phyloP scores from a whole-genome alignment of 1,284 basidiomycete species.

The Boletus albobrunnescens region DNA sequence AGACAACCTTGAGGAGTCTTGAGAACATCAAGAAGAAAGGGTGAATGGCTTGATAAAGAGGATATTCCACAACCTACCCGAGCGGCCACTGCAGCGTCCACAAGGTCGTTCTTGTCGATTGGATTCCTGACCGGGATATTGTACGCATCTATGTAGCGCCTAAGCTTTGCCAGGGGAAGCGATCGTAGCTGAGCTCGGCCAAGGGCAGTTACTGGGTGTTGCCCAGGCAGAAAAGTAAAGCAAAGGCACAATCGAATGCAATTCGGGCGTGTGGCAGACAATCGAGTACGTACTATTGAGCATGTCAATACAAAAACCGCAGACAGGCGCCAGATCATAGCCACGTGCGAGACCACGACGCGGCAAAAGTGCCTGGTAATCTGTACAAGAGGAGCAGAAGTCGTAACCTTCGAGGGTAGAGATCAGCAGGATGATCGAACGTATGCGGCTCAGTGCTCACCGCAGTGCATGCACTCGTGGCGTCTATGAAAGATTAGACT shows the following conservation, averaged over 20 bases:
- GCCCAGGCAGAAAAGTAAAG: not conserved
- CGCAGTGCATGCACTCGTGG: constrained; percentile 71
- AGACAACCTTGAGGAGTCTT: constrained; percentile 26
- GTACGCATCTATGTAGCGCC: constrained; percentile 66
- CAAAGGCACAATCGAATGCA: not conserved
- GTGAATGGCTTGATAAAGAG: constrained; percentile 1
- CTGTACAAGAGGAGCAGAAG: constrained; percentile 68
- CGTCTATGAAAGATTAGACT: constrained; percentile 60
- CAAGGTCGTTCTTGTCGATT: constrained; percentile 73
- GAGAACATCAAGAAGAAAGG: constrained; percentile 35
- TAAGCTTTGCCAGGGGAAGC: constrained; percentile 55
- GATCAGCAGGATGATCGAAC: not conserved
- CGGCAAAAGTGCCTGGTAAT: constrained; percentile 73
- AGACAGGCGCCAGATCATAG: constrained; percentile 61
- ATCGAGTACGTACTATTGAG: constrained; percentile 51
- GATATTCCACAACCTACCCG: constrained; percentile 39
- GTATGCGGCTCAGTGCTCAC: constrained; percentile 39
- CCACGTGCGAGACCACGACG: constrained; percentile 47
- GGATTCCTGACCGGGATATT: constrained; percentile 58
- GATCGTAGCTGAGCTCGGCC: constrained; percentile 52
- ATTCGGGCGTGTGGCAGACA: not conserved
- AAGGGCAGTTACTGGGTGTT: constrained; percentile 58
- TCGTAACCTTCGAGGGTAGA: constrained; percentile 48
- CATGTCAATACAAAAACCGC: constrained; percentile 67
- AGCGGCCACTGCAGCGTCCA: constrained; percentile 55